Base-by-base conservation (phyloP, 148 eudicot species). In the Dysphania ambrosioides region DNA sequence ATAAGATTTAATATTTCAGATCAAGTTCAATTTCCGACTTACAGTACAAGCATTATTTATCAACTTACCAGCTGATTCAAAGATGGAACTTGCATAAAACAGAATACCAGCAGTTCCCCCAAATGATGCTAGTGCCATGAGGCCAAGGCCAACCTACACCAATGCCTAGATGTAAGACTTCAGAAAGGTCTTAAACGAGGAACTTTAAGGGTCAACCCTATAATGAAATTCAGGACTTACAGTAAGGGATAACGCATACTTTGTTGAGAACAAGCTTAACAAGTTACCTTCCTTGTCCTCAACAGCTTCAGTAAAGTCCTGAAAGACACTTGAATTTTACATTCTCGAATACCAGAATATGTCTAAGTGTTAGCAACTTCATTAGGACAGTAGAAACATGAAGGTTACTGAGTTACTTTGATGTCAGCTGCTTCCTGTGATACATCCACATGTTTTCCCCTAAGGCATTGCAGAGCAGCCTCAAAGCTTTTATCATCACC, bases 51-150 rank as follows among this genome's bases (percentile, higher is more conserved):
- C n/a, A n/a, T n/a, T n/a, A n/a, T n/a, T n/a, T n/a, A n/a, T n/a
- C n/a, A n/a, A n/a, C n/a, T n/a, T n/a, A n/a, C 93, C 90, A 73
- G 97, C 87, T 68, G 85, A 74, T 81, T 83, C 73, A 76, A 91
- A 85, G 26, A 83, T 82, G 8, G 84, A 70, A 44, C 72, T 79
- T 21, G 94, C 90, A 72, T 90, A 92, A 59, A 70, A 90, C 5
- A 82, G 74, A 23, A 92, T 80, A 19, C 85, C 97, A 35, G 69
- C 83, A 31, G 78, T 55, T 10, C 97, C 97, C 18, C 85, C 88
- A 66, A 89, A 83, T 75, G 84, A 83, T 32, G 72, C 38, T 26
- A 87, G 55, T 5, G 77, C 76, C 86, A 89, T 76, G 32, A 87
- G 66, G 44, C 93, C 97, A 42, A 85, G n/a, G n/a, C n/a, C n/a